Evolutionary conservation across 805 yeast species (phyloP), one percentile per base, ranked within the genome.

Genomic region (Schizosaccharomyces lindneri): DNA sequence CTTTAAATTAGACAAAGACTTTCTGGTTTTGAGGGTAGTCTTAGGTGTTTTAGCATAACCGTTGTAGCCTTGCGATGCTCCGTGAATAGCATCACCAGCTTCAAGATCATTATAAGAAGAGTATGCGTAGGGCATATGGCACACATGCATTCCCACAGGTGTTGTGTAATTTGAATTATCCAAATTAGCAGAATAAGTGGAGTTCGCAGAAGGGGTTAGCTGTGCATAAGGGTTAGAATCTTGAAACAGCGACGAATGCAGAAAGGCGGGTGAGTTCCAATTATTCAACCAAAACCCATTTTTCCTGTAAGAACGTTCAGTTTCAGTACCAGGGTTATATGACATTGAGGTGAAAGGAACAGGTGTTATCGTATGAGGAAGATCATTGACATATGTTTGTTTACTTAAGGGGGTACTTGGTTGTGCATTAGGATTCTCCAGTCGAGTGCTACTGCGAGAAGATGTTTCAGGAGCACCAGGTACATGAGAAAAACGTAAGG

Each of bases 1-100:
- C 79, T 79, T 55, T 73, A 74, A 59, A n/a, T 76, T 79, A 2
- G 81, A 76, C 64, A 46, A 5, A n/a, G 51, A 46, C n/a, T 46
- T 46, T 13, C 51, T 46, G 51, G 51, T 46, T 46, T 46, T 46
- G 27, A 19, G 13, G 17, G 51, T n/a, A 9, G 13, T 17, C 11
- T 24, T n/a, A 4, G 51, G 27, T 11, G 27, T 46, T 46, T 24
- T 46, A 17, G 7, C 27, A 24, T 46, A 15, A 36, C 4, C 9
- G 11, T 21, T 46, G 7, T 15, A 24, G 51, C 11, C n/a, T 24
- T 46, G 21, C n/a, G 51, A 46, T 19, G 21, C 17, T 19, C 27
- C 27, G 24, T 9, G 24, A 9, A 24, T 5, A 17, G 51, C 27
- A n/a, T 46, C 51, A 19, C 21, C 27, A 6, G 21, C 4, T 46